Base-by-base conservation (phyloP, 2,329 filamentous ascomycete species). In the Diaporthe citri region DNA sequence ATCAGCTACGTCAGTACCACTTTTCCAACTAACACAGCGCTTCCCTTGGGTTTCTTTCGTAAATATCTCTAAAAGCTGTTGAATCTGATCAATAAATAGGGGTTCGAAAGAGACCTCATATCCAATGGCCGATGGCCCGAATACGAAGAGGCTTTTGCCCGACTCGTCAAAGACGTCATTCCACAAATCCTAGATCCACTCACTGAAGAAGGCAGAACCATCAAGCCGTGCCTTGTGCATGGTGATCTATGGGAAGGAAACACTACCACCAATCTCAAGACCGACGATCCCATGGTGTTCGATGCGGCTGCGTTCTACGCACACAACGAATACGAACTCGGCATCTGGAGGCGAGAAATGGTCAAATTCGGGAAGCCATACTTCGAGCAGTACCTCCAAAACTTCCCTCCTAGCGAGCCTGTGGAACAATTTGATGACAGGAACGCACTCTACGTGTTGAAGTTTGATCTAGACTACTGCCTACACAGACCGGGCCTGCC, bases 351-450 rank as follows among this genome's bases (percentile, higher is more conserved):
- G 13, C 60, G 60, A 0, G 41, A 64, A 15, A 64, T 64, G 60
- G 41, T 64, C 60, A 46, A 2, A 34, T 64, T 48, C 2, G 48
- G 60, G 15, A 41, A 46, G 15, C 36, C 39, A 0, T 74, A 28
- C 43, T 31, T 66, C n/a, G 20, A 34, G 17, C 34, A 74, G n/a
- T 76, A 76, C 28, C 57, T 76, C 5, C 39, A 51, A 9, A 70
- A 74, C n/a, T 71, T 71, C 2, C 46, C 69, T 41, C 17, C 57
- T 8, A 70, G 64, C 22, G 64, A 76, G 20, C 74, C 71, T 12
- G 66, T 56, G 15, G 74, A 73, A 6, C 57, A 75, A 48, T 75
- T 43, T 2, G 60, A 75, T 4, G 74, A 75, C 34, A 62, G 74
- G 15, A 75, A 75, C 43, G 43, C 59, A 1, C 59, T 75, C 31